These are phyloP conservation scores for Colletotrichum eremochloae DNA, from an alignment of 2,329 filamentous ascomycete species.

Conservation along the genomic window DNA sequence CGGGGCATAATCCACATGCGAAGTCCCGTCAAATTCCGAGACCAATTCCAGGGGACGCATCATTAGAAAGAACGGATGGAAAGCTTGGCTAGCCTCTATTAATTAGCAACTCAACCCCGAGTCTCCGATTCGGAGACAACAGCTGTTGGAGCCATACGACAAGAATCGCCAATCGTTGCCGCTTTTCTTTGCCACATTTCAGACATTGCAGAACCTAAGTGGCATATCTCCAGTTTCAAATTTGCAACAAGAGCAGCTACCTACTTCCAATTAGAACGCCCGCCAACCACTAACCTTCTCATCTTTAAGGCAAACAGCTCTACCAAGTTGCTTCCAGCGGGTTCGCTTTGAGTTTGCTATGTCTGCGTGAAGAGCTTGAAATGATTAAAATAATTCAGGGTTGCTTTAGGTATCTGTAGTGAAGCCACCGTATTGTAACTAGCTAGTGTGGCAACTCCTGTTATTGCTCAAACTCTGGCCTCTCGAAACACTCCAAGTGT, in stretches of 20 bases:
- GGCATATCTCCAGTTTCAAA: neutral
- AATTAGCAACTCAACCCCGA: neutral
- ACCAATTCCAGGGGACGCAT: conserved; percentile 35
- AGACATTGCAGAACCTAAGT: neutral
- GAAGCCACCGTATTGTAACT: no score
- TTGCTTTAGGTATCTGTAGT: no score
- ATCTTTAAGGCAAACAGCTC: no score
- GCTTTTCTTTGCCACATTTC: neutral
- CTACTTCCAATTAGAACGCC: no score
- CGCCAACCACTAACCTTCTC: no score
- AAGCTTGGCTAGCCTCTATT: conserved; percentile 29
- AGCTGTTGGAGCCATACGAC: conserved; percentile 23
- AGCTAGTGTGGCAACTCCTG: no score
- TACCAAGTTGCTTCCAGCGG: no score
- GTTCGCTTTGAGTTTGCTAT: no score
- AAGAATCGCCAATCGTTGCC: conserved; percentile 15
- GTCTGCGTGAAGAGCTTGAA: no score
- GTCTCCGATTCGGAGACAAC: neutral
- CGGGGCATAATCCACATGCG: conserved; percentile 7
- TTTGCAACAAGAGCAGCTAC: neutral
- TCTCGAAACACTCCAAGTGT: conserved; percentile 18
- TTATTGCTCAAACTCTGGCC: no score
- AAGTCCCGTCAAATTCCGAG: conserved; percentile 39
- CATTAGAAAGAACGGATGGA: conserved; percentile 34
- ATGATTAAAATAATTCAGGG: no score